A percentile compares a stretch with the other conserved stretches of the same genome.
phyloP scores from a whole-genome alignment of 2,329 filamentous ascomycete species.

The Diaporthe nobilis region DNA sequence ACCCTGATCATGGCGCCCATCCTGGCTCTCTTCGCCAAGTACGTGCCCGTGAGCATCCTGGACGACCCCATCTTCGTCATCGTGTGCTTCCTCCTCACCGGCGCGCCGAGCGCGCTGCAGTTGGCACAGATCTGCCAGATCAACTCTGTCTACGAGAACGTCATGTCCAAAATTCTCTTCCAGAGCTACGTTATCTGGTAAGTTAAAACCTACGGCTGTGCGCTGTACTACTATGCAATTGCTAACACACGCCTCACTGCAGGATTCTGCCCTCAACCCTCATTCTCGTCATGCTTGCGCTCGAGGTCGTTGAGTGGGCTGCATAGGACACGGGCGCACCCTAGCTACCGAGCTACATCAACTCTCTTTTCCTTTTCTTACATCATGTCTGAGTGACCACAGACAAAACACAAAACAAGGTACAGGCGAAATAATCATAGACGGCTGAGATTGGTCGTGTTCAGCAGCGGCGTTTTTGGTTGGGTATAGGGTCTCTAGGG shows the following conservation, averaged over 20 bases:
- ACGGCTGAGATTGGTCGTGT: constrained; percentile 14
- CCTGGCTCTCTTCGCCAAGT: constrained; percentile 89
- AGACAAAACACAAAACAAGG: constrained; percentile 21
- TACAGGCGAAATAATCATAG: constrained; percentile 1
- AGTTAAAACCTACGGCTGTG: constrained; percentile 50
- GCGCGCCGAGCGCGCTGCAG: constrained; percentile 93
- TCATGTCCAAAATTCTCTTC: constrained; percentile 93
- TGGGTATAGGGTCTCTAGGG: background rate
- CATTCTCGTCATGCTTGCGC: constrained; percentile 87
- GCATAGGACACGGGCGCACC: constrained; percentile 36
- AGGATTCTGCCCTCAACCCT: constrained; percentile 96
- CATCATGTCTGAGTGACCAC: background rate
- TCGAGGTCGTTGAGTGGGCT: constrained; percentile 95
- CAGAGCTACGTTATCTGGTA: constrained; percentile 97
- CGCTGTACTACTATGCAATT: background rate
- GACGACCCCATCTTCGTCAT: constrained; percentile 99
- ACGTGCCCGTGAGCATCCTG: constrained; percentile 90
- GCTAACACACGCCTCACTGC: constrained; percentile 47
- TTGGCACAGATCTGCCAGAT: constrained; percentile 98
- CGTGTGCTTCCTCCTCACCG: constrained; percentile 95
- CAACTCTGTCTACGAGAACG: constrained; percentile 94
- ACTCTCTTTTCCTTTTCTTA: constrained; percentile 35
- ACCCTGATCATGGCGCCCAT: constrained; percentile 94
- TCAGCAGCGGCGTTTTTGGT: constrained; percentile 24
- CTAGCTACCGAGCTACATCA: background rate